phyloP scores from a whole-genome alignment of 176 grass and related monocot species.

The Cymbopogon citratus region DNA sequence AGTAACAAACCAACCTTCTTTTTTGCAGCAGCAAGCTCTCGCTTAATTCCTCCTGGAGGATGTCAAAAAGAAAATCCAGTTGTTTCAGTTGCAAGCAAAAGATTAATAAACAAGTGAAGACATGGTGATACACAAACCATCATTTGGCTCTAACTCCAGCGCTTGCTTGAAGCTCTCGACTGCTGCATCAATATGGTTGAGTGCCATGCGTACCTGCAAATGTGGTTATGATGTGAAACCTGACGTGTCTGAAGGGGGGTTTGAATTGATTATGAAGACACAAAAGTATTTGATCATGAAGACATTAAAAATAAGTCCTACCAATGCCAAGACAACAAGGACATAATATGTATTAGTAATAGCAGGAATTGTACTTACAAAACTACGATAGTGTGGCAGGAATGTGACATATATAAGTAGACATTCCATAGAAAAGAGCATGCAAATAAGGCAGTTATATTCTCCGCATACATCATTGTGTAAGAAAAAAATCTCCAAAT shows the following conservation, averaged over 20 bases:
- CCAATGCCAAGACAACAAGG: not conserved
- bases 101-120: constrained; percentile 14
- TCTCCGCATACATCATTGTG: not conserved
- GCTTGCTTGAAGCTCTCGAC: constrained; percentile 81
- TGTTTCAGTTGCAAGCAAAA: not conserved
- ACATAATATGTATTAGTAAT: not conserved
- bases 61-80: constrained; percentile 25
- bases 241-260: not conserved
- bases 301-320: constrained; percentile 1
- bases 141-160: constrained; percentile 84
- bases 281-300: not conserved
- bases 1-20: constrained; percentile 61
- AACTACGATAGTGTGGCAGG: not conserved
- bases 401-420: not conserved
- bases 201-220: constrained; percentile 72
- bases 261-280: not conserved
- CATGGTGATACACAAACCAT: constrained; percentile 53
- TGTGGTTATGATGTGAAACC: constrained; percentile 18
- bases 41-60: constrained; percentile 66
- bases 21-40: constrained; percentile 78
- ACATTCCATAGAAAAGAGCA: not conserved
- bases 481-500: not conserved
- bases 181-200: constrained; percentile 89
- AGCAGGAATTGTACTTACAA: not conserved
- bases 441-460: not conserved